phyloP scores from a whole-genome alignment of 2,329 filamentous ascomycete species.

The Colletotrichum sp. region DNA sequence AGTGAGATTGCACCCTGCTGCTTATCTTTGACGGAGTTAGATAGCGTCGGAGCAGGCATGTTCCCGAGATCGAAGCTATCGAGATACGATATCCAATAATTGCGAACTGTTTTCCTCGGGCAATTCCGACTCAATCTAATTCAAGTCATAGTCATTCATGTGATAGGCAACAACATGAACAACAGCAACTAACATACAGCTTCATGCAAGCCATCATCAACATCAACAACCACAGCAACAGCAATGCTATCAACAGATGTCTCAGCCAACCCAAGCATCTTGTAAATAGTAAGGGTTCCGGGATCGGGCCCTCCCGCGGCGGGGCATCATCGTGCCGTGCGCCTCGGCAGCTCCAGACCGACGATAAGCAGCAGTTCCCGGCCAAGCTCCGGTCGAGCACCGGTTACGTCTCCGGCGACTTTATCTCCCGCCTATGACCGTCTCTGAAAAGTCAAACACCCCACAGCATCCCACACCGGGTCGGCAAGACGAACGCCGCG shows the following conservation, averaged over 20 bases:
- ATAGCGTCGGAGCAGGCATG: neutral
- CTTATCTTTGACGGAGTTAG: neutral
- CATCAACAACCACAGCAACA: neutral
- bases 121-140: neutral
- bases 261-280: neutral
- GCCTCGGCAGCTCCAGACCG: neutral
- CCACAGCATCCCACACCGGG: neutral
- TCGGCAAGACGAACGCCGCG: conserved; percentile 14
- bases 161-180: neutral
- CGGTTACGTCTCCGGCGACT: neutral
- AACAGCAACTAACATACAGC: neutral
- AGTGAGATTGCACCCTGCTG: neutral
- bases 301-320: conserved; percentile 11
- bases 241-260: neutral
- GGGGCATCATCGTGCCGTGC: neutral
- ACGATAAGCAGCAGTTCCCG: conserved; percentile 11
- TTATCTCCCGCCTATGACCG: conserved; percentile 11
- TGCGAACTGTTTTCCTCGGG: neutral
- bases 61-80: neutral
- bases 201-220: neutral
- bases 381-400: conserved; percentile 6
- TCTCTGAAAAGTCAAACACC: neutral
- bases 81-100: neutral
- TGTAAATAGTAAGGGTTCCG: neutral
- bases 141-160: neutral